These are phyloP conservation scores for Didymella segeticola DNA, from an alignment of 2,329 filamentous ascomycete genomes.

Conservation along the genomic window DNA sequence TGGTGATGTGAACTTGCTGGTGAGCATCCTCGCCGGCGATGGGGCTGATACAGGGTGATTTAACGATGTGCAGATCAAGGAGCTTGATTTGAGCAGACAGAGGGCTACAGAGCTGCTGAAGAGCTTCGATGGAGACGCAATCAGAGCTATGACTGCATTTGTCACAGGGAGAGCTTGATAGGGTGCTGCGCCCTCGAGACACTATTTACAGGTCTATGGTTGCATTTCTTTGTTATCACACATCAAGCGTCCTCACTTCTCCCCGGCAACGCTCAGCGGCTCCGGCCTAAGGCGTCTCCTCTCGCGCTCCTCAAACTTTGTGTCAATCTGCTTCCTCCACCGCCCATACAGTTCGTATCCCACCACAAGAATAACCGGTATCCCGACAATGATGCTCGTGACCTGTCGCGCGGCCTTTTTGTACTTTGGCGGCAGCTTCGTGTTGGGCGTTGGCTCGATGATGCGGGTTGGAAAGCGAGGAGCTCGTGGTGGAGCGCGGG, in stretches of 20 bases:
- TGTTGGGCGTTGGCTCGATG: conserved; percentile 31
- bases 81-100: conserved; percentile 73
- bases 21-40: conserved; percentile 51
- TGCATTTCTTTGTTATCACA: background rate
- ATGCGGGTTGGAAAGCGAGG: conserved; percentile 18
- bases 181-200: background rate
- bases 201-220: background rate
- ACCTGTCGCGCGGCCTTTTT: conserved; percentile 39
- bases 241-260: too few relatives aligned
- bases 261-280: background rate
- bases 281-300: background rate
- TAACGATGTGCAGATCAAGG: conserved; percentile 57
- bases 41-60: background rate
- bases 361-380: conserved; percentile 44
- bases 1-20: conserved; percentile 73
- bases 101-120: conserved; percentile 79
- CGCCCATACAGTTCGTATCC: conserved; percentile 42
- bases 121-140: conserved; percentile 72
- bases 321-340: conserved; percentile 26
- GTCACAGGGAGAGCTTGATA: conserved; percentile 33
- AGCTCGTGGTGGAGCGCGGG: conserved; percentile 9
- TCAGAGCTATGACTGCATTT: conserved; percentile 71
- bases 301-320: conserved; percentile 22
- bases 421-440: conserved; percentile 40
- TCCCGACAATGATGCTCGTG: conserved; percentile 44